phyloP scores from a whole-genome alignment of 2,329 filamentous ascomycete species.

The Diaporthe citrichinensis region DNA sequence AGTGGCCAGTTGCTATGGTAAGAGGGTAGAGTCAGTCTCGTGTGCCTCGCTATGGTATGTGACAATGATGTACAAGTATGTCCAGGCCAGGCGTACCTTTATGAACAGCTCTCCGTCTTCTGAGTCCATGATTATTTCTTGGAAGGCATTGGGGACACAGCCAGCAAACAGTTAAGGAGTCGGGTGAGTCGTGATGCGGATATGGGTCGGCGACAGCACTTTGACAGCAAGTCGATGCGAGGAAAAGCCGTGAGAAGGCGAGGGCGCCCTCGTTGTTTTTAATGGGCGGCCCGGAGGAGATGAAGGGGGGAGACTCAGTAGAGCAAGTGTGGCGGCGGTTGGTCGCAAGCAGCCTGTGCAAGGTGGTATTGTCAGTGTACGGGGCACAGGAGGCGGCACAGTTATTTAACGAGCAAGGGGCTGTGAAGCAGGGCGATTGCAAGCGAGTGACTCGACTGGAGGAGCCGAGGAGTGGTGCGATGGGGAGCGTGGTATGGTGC shows the following conservation, averaged over 20 bases:
- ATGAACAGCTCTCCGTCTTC: constrained; percentile 93
- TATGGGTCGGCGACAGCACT: constrained; percentile 31
- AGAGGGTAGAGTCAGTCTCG: constrained; percentile 48
- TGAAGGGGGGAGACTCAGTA: constrained; percentile 24
- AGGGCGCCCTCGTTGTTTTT: constrained; percentile 23
- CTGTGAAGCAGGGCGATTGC: constrained; percentile 36
- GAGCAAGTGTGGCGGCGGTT: constrained; percentile 44
- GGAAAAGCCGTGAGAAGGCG: constrained; percentile 40
- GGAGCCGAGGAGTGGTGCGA: constrained; percentile 29
- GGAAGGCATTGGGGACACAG: constrained; percentile 60
- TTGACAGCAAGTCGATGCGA: constrained; percentile 7
- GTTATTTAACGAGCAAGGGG: constrained; percentile 32
- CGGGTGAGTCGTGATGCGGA: constrained; percentile 44
- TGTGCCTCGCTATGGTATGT: background rate
- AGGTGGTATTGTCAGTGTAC: constrained; percentile 49
- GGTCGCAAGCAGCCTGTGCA: constrained; percentile 48
- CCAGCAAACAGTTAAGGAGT: constrained; percentile 28
- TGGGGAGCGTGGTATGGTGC: constrained; percentile 31
- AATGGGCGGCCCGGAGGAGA: constrained; percentile 36
- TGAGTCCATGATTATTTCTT: constrained; percentile 79
- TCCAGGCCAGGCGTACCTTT: constrained; percentile 71
- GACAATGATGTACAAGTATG: background rate
- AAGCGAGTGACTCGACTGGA: constrained; percentile 32
- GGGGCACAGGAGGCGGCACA: constrained; percentile 38
- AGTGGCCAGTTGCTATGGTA: constrained; percentile 85